Conservation (phyloP, 208 protist genomes). For the Leishmania guyanensis region DNA sequence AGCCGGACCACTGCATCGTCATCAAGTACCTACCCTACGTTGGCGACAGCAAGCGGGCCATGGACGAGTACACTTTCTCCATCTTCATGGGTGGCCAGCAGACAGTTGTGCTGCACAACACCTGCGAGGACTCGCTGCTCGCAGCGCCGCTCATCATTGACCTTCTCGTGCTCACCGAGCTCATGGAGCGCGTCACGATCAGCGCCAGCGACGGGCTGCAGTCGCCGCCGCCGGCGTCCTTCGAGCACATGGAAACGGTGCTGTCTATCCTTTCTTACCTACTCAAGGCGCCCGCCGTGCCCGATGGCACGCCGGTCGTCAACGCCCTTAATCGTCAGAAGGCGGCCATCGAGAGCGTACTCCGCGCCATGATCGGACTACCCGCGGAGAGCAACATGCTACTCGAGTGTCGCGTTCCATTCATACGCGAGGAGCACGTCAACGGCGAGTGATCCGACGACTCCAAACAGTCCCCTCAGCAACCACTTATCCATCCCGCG, state of each 20-base stretch:
- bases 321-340: constrained; percentile 98
- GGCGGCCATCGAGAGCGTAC: constrained; percentile 94
- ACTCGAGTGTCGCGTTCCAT: constrained; percentile 93
- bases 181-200: constrained; percentile 92
- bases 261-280: constrained; percentile 96
- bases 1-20: constrained; percentile 98
- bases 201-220: constrained; percentile 24
- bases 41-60: constrained; percentile 97
- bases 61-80: constrained; percentile 98
- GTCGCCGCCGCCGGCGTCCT: constrained; percentile 43
- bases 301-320: constrained; percentile 95
- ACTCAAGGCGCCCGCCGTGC: constrained; percentile 96
- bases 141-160: constrained; percentile 99
- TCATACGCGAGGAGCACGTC: constrained; percentile 42
- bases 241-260: constrained; percentile 92
- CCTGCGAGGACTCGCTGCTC: constrained; percentile 99
- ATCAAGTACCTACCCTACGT: constrained; percentile 99
- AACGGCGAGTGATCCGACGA: constrained; percentile 15
- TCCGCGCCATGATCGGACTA: constrained; percentile 96
- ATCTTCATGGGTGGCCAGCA: constrained; percentile 99
- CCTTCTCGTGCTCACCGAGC: constrained; percentile 96
- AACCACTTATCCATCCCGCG: not conserved
- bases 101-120: constrained; percentile 97
- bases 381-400: constrained; percentile 96
- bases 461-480: not conserved